Percentiles rank a stretch among this genome's conserved stretches.
Conservation (phyloP, 257 asterid species). For the Solanum chaucha region DNA sequence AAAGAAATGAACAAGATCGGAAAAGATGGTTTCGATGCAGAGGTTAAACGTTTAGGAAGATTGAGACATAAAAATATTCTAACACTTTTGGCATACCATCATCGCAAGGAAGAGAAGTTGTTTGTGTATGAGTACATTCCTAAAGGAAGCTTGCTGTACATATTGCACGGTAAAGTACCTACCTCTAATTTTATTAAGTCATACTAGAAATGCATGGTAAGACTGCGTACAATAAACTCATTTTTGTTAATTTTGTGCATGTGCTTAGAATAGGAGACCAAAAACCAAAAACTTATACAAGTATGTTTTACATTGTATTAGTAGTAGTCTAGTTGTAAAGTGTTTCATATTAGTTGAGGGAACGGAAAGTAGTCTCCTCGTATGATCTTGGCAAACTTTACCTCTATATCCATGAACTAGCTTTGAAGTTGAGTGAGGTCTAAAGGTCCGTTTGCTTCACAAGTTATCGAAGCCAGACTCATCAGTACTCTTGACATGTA, state of each 20-base stretch:
- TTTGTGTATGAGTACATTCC: constrained; percentile 49
- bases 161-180: constrained; percentile 49
- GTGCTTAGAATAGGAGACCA: neutral
- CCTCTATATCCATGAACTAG: neutral
- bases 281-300: neutral
- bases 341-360: too few species aligned
- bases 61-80: constrained; percentile 51
- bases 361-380: neutral
- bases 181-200: neutral
- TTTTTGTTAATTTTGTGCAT: neutral
- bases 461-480: neutral
- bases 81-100: constrained; percentile 68
- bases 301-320: neutral
- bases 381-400: neutral
- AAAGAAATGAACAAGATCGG: constrained; percentile 42
- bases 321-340: neutral
- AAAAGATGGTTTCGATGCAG: constrained; percentile 52
- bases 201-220: neutral
- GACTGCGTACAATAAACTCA: neutral
- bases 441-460: neutral
- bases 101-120: constrained; percentile 67
- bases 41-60: constrained; percentile 46
- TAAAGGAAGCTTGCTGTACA: constrained; percentile 44
- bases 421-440: neutral
- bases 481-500: neutral